A percentile compares a stretch with the other conserved stretches of the same genome.
phyloP scores from a whole-genome alignment of 2,329 filamentous ascomycete genomes.

The Cryoendolithus antarcticus region DNA sequence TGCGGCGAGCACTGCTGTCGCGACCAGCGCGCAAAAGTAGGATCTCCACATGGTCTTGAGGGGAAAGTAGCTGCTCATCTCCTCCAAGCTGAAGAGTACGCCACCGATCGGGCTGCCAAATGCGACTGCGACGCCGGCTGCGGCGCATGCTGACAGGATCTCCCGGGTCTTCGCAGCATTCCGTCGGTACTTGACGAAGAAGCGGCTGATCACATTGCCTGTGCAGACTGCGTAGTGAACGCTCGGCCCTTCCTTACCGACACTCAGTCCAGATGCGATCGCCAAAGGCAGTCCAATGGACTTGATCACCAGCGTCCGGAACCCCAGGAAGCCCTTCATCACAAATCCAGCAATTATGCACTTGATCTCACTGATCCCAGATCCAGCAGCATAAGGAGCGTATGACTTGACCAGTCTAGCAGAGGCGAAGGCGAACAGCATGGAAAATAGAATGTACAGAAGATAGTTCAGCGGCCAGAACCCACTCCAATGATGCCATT shows the following conservation, averaged over 20 bases:
- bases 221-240: slow-evolving; percentile 99
- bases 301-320: slow-evolving; percentile 88
- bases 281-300: slow-evolving; percentile 80
- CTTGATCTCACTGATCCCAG: slow-evolving; percentile 97
- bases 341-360: slow-evolving; percentile 98
- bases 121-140: slow-evolving; percentile 87
- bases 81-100: slow-evolving; percentile 90
- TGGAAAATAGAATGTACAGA: slow-evolving; percentile 72
- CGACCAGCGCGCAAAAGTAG: slow-evolving; percentile 94
- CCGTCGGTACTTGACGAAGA: slow-evolving; percentile 83
- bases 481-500: slow-evolving; percentile 83
- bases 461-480: slow-evolving; percentile 72
- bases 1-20: slow-evolving; percentile 78
- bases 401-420: slow-evolving; percentile 80
- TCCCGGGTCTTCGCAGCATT: slow-evolving; percentile 93
- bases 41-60: slow-evolving; percentile 96
- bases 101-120: slow-evolving; percentile 97
- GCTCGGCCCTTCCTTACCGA: slow-evolving; percentile 94
- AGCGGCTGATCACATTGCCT: slow-evolving; percentile 84
- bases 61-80: slow-evolving; percentile 94
- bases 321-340: slow-evolving; percentile 95
- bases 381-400: slow-evolving; percentile 90
- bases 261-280: slow-evolving; percentile 85
- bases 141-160: slow-evolving; percentile 86
- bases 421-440: slow-evolving; percentile 65